Evolutionary conservation across 2,329 filamentous ascomycete genomes (phyloP).

Genomic region (Botrytis fabae): DNA sequence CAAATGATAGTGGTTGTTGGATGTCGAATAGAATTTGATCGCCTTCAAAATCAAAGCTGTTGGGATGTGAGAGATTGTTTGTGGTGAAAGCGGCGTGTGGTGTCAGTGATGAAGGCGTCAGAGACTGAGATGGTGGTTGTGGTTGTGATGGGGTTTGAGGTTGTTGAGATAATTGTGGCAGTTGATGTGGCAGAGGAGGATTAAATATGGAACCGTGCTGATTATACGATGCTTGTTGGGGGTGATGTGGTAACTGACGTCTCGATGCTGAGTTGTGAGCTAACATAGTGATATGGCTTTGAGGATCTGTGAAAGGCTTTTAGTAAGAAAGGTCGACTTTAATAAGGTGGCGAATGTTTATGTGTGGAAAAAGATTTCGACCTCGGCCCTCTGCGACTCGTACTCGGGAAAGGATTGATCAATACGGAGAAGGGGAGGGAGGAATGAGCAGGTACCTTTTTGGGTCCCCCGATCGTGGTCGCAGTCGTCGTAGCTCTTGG

Average conservation of each 20-base stretch:
- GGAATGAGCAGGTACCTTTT: not conserved
- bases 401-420: slow-evolving; percentile 4
- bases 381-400: slow-evolving; percentile 9
- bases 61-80: slow-evolving; percentile 29
- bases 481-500: slow-evolving; percentile 8
- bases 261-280: slow-evolving; percentile 10
- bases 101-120: not conserved
- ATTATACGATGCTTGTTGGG: not conserved
- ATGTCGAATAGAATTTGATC: slow-evolving; percentile 36
- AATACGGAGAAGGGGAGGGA: not conserved
- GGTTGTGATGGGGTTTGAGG: not conserved
- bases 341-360: slow-evolving; percentile 11
- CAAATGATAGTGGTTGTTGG: slow-evolving; percentile 22
- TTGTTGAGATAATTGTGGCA: not conserved
- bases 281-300: slow-evolving; percentile 15
- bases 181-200: not conserved
- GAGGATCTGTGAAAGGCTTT: slow-evolving; percentile 3
- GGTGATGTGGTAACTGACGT: slow-evolving; percentile 18
- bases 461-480: not conserved
- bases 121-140: slow-evolving; percentile 3
- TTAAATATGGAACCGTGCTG: not conserved
- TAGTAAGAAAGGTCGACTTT: not conserved
- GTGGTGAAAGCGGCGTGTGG: slow-evolving; percentile 10
- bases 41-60: slow-evolving; percentile 30
- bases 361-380: not conserved